A percentile compares a stretch with the other conserved stretches of the same genome.
Conservation (phyloP, 345 rosid genomes). For the Sapria himalayana region DNA sequence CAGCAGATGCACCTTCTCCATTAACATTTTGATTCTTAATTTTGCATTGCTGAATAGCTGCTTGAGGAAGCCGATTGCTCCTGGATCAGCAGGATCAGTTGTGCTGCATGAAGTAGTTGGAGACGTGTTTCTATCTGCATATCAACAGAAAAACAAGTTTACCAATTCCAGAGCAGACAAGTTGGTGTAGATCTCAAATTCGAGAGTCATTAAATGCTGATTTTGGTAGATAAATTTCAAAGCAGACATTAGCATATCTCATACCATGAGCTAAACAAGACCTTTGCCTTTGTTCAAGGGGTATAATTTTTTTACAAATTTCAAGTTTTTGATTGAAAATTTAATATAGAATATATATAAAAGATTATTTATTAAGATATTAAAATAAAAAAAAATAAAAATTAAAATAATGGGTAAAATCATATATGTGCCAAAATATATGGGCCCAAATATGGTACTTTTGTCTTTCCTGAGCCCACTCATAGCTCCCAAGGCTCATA, state of each 20-base stretch:
- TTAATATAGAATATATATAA: too few relatives aligned
- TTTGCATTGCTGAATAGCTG: conserved; percentile 34
- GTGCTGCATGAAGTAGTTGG: conserved; percentile 11
- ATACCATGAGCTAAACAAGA: too few relatives aligned
- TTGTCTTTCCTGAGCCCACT: too few relatives aligned
- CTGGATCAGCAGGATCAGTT: conserved; percentile 18
- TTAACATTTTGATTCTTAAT: conserved; percentile 19
- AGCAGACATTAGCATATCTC: neutral
- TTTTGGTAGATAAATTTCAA: neutral
- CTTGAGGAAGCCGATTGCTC: conserved; percentile 18
- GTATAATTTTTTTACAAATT: too few relatives aligned
- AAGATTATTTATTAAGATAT: too few relatives aligned
- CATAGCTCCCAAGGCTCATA: too few relatives aligned
- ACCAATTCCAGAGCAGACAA: too few relatives aligned
- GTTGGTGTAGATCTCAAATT: neutral
- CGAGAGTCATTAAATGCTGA: neutral
- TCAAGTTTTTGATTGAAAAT: too few relatives aligned
- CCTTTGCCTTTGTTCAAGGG: too few relatives aligned
- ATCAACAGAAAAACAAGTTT: too few relatives aligned
- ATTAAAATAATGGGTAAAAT: neutral
- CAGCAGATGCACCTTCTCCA: conserved; percentile 31
- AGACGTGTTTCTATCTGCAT: conserved; percentile 17
- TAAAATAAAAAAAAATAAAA: too few relatives aligned
- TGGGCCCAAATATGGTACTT: too few relatives aligned
- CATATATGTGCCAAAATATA: neutral